Base-by-base conservation (phyloP, 2,329 filamentous ascomycete genomes). In the Chaetomium globosum region DNA sequence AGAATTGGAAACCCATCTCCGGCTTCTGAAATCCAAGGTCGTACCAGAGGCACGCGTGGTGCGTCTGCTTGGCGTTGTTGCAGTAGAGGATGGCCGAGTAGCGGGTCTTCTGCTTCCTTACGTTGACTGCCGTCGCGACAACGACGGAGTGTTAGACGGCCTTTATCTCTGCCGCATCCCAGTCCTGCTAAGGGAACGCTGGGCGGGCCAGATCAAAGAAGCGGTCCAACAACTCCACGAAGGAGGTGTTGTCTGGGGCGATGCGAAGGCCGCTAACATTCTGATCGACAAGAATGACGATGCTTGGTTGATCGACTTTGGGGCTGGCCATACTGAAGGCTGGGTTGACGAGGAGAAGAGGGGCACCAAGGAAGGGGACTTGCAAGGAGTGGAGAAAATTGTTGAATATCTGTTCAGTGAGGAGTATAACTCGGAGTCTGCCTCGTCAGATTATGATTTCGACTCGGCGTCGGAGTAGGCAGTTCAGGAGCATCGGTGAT, bases 251-350 rank as follows among this genome's bases (percentile, higher is more conserved):
- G 65, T 74, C 46, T 78, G 74, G 75, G 74, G 74, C 13, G 72
- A 76, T 68, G 75, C 71, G 3, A 77, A 75, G 67, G 61, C 74
- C 31, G 67, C 60, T 49, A 80, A 80, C 55, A 73, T 80, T 64
- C 68, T 80, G 61, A 75, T 80, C 54, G 76, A 80, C 66, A 70
- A 67, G 26, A 54, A 76, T 43, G 69, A 75, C 59, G 72, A 79
- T 64, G 73, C 75, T 53, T 79, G 74, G 76, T 73, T 80, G 23
- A 77, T 79, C 65, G 77, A 78, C 68, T 79, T 80, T 67, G 76
- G 75, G 2, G 77, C 76, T 46, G 75, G 77, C 51, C 77, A 74
- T 62, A 78, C 77, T 6, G 65, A 76, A n/a, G 77, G 76, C n/a
- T 80, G 77, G 78, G 75, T 80, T 7, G 75, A 78, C 64, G 66